A percentile compares a stretch with the other conserved stretches of the same genome.
Conservation (phyloP, 257 asterid genomes). For the Nicotiana undulata region DNA sequence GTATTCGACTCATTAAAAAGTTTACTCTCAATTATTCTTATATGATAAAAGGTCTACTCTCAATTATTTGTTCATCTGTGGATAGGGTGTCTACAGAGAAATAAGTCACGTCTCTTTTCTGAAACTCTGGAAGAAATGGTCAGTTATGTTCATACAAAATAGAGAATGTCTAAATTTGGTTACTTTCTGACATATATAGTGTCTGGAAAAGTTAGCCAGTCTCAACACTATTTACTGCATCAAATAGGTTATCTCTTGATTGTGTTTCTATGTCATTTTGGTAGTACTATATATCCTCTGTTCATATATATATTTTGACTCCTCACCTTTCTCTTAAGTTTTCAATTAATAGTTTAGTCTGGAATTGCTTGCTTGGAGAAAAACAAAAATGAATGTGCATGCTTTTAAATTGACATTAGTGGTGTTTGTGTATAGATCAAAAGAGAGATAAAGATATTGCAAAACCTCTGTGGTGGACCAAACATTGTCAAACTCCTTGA, state of each 20-base stretch:
- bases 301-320: neutral
- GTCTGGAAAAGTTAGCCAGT: neutral
- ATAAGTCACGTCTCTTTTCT: neutral
- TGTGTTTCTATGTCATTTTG: neutral
- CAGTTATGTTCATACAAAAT: neutral
- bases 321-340: neutral
- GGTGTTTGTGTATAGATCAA: slow-evolving; percentile 22
- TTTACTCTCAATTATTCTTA: neutral
- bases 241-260: neutral
- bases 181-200: neutral
- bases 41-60: neutral
- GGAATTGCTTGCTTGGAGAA: neutral
- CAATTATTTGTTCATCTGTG: neutral
- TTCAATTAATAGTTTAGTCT: neutral
- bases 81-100: neutral
- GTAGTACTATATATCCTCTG: neutral
- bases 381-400: neutral
- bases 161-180: neutral
- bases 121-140: neutral
- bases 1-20: neutral
- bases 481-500: slow-evolving; percentile 34
- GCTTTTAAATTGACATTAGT: neutral
- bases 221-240: neutral
- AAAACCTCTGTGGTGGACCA: slow-evolving; percentile 41
- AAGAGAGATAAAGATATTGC: slow-evolving; percentile 42